Conservation (phyloP, 2,329 filamentous ascomycete species). For the Fusarium sp. region DNA sequence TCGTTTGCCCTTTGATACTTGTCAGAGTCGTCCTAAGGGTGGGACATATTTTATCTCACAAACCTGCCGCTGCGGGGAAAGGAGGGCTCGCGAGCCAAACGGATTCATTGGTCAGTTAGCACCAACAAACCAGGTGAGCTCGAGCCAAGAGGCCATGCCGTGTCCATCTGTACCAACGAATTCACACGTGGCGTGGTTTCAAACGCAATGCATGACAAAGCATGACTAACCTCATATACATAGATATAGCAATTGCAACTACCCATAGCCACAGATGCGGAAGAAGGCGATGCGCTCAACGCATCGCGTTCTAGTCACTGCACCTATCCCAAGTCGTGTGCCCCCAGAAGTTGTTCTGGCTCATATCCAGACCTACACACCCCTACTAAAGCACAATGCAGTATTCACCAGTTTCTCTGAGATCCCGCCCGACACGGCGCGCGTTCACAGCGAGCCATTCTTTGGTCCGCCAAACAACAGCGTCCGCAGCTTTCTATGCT, state of each 20-base stretch:
- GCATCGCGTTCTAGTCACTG: conserved; percentile 24
- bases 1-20: neutral
- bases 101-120: neutral
- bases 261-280: neutral
- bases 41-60: neutral
- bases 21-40: neutral
- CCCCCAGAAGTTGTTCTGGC: conserved; percentile 34
- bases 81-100: neutral
- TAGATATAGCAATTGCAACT: neutral
- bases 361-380: conserved; percentile 33
- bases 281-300: conserved; percentile 31
- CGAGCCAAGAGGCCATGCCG: neutral
- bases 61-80: neutral
- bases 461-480: conserved; percentile 23
- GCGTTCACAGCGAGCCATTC: conserved; percentile 24
- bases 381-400: conserved; percentile 22
- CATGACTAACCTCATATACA: conserved; percentile 24
- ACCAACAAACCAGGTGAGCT: neutral
- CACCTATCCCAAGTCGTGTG: conserved; percentile 30
- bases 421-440: conserved; percentile 10
- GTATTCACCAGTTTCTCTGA: conserved; percentile 23
- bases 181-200: neutral
- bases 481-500: conserved; percentile 14
- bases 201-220: conserved; percentile 10
- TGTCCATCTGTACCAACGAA: neutral